phyloP scores from a whole-genome alignment of 2,329 filamentous ascomycete species.

The Talaromyces sp. region DNA sequence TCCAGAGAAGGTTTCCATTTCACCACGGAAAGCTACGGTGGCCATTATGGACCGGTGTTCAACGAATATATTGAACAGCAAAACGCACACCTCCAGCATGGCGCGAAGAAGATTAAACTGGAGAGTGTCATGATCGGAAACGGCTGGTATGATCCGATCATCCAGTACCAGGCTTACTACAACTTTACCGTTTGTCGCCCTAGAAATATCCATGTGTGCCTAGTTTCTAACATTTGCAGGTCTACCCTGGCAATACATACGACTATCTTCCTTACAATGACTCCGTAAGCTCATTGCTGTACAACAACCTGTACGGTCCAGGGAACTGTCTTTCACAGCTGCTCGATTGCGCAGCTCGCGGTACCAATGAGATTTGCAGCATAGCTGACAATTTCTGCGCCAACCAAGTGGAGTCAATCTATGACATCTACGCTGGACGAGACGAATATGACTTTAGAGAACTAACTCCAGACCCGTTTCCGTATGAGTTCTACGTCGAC shows the following conservation, averaged over 20 bases:
- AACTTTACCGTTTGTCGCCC: constrained; percentile 24
- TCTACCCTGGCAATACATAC: constrained; percentile 32
- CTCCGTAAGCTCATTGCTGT: constrained; percentile 46
- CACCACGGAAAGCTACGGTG: constrained; percentile 42
- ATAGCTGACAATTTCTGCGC: constrained; percentile 51
- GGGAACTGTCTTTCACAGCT: constrained; percentile 58
- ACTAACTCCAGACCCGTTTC: constrained; percentile 48
- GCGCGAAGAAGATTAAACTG: constrained; percentile 20
- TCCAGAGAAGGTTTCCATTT: constrained; percentile 51
- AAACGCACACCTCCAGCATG: constrained; percentile 34
- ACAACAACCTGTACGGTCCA: constrained; percentile 55
- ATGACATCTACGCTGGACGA: constrained; percentile 43
- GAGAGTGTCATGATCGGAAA: constrained; percentile 33
- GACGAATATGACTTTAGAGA: constrained; percentile 57
- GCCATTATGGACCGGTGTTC: constrained; percentile 39
- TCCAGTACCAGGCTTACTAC: constrained; percentile 35
- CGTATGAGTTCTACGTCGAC: constrained; percentile 47
- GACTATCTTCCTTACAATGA: constrained; percentile 34
- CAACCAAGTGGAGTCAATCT: constrained; percentile 41
- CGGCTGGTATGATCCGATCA: constrained; percentile 33
- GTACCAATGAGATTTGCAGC: constrained; percentile 47
- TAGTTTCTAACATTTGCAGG: constrained; percentile 7
- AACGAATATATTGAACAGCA: constrained; percentile 37
- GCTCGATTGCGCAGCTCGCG: constrained; percentile 50
- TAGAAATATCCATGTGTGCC: not conserved